Evolutionary conservation across 169 alveolate species (phyloP), one percentile per base, ranked within the genome.

Genomic region (Eimeria falciformis): DNA sequence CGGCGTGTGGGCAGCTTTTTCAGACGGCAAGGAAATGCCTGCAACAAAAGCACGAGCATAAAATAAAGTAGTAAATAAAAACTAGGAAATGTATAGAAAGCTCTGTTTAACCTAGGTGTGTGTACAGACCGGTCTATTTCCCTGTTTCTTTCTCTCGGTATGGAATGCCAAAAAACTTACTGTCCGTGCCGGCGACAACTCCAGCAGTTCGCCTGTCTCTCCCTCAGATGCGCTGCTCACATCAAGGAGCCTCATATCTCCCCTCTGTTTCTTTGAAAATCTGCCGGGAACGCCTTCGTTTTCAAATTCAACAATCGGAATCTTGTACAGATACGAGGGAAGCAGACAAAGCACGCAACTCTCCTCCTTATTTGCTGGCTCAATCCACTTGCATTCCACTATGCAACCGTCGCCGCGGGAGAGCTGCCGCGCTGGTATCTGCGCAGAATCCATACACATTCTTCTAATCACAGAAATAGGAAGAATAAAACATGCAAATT

Each of bases 161-260:
- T 33, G 40, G 40, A 33, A 2, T 33, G 40, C 7, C 62, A 11
- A 14, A 12, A 53, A 2, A 3, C 65, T 12, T 21, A 53, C 65
- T 21, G 65, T 3, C 3, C n/a, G 65, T 21, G 65, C 0, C 25
- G 65, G 65, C 65, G 65, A 12, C n/a, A 17, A 21, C n/a, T 53
- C 25, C 65, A 53, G 65, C 65, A 17, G 65, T 21, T 53, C 65
- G n/a, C 45, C 86, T 33, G 43, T 43, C 43, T 77, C 86, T 11
- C 33, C 68, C 68, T 47, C 86, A n/a, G 86, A 77, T 58, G 43
- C 66, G 68, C 86, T 77, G 68, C 86, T 77, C 45, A 45, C 17
- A 21, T 77, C 45, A 0, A 77, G 33, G 11, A 77, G 66, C 23
- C 86, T n/a, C 1, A 77, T 43, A 29, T 77, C 86, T 23, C 23